Evolutionary conservation across 371 early-diverging fungal genomes (phyloP), one percentile per base, ranked within the genome.

Genomic region (Saksenaea oblongispora): DNA sequence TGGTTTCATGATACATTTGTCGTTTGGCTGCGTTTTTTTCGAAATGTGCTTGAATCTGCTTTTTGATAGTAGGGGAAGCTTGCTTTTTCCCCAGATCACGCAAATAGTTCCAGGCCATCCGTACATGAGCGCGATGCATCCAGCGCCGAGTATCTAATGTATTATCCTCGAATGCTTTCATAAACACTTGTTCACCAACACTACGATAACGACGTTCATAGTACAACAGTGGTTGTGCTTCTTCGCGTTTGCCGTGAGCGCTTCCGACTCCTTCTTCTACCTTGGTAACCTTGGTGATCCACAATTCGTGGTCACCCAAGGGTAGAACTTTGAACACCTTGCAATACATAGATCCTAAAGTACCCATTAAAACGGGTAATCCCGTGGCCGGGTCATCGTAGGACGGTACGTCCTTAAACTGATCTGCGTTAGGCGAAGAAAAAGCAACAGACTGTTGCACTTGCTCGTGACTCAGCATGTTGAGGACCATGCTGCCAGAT

Each of bases 281-380:
- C 58, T 82, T 83, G 53, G 76, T 64, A 0, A 91, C 88, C 17
- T 78, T 70, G 3, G 83, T 84, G 54, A 87, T 84, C 89, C 89
- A 89, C 54, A 87, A 70, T 60, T 87, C 87, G 65, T 91, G 91
- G 63, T 88, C 89, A 0, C 91, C 91, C 0, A 88, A 70, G 24
- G 69, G 67, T 47, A 87, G 60, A 9, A 79, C 82, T 34, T 80
- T 76, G 28, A 75, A 69, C 0, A 67, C 65, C 58, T 77, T 66
- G 54, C 91, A 91, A 34, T 88, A 79, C 76, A 91, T 74, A 5
- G 87, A 87, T 0, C 88, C 88, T 5, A 91, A 39, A 9, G 86
- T 87, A 2, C 84, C 82, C 65, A 80, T 78, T 15, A 91, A 58
- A 0, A 91, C 86, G 0, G 89, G 89, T 0, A 88, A 56, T 2